Evolutionary conservation across 495 filamentous ascomycete genomes (phyloP), one percentile per base, ranked within the genome.

Genomic region (Massariosphaeria phaeospora): DNA sequence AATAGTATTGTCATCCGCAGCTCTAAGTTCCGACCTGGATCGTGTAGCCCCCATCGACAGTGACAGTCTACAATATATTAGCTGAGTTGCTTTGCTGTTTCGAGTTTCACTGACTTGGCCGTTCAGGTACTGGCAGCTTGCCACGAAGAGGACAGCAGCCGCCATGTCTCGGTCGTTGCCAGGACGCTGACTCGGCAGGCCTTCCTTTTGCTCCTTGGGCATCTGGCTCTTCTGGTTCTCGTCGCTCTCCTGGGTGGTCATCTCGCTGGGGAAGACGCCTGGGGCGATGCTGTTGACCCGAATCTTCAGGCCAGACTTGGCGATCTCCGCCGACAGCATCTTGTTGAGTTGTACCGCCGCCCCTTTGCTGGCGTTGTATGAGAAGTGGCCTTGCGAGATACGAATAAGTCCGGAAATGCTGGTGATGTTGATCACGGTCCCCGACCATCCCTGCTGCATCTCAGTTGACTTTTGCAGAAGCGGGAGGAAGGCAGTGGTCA

Each of bases 161-260:
- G 81, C 85, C 84, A 89, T 90, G 63, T 89, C 86, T 29, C 81
- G 72, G 65, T 89, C 86, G 30, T 79, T 80, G 0, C 85, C 85
- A 0, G 84, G 83, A 8, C 86, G 66, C 1, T 67, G 60, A 0
- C 78, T 76, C 0, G 84, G 83, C 3, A 86, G 72, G 63, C 78
- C 79, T 18, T 69, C 65, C 57, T 74, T 84, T 68, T 85, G 81
- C 52, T 84, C 79, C 48, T 75, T 74, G 0, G 77, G 72, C 3
- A 90, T 62, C 3, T 71, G 64, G 59, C 78, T 86, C 80, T 88
- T 88, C 66, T 89, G 72, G 52, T 75, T 72, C 48, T 77, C 73
- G 44, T 73, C 70, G 55, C 73, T 79, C 39, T 73, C 77, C 47
- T 67, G 61, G 0, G 79, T 66, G 5, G 79, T 82, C 76, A 80